Base-by-base conservation (phyloP, 257 asterid genomes). In the Capsicum chinense region DNA sequence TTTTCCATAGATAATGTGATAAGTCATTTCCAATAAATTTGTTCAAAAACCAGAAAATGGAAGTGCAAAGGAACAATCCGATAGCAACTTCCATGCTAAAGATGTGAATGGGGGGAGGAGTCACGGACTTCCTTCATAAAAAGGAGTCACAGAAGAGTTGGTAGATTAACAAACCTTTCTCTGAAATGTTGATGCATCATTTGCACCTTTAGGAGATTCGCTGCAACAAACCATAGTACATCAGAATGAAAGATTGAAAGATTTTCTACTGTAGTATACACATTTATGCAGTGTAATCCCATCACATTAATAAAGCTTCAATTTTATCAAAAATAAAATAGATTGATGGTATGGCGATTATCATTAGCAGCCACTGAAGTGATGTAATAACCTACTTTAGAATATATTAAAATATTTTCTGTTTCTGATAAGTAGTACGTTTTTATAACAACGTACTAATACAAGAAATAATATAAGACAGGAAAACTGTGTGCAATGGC, bases 201-300 rank as follows among this genome's bases (percentile, higher is more conserved):
- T 91, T 63, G 95, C 98, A 88, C 99, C 99, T 93, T 95, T 97
- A 17, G 99, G 98, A 83, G 98, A 95, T 90, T 97, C 99, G 86
- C 99, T 97, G 98, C 93, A 88, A 76, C 81, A 63, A 76, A 76
- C 47, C 81, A 52, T 54, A 21, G 21, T 52, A 52, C 63, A 52
- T 76, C 63, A 70, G 79, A 70, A 42, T 44, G 37, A 70, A 42
- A 70, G 57, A 70, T 70, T 70, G 79, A 44, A 70, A 70, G 52
- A 5, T n/a, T 42, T 35, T 9, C 79, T 44, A 70, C 56, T 70
- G 56, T 44, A 42, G 56, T 17, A n/a, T 17, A 70, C 35, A 44
- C 79, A 47, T 44, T 70, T 44, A 5, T 44, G 57, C 2, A 44
- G 79, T 9, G 57, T 42, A 42, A 70, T 70, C 37, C 57, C 79